Evolutionary conservation across 2,329 filamentous ascomycete species (phyloP).

Genomic region (Elsinoe batatas): DNA sequence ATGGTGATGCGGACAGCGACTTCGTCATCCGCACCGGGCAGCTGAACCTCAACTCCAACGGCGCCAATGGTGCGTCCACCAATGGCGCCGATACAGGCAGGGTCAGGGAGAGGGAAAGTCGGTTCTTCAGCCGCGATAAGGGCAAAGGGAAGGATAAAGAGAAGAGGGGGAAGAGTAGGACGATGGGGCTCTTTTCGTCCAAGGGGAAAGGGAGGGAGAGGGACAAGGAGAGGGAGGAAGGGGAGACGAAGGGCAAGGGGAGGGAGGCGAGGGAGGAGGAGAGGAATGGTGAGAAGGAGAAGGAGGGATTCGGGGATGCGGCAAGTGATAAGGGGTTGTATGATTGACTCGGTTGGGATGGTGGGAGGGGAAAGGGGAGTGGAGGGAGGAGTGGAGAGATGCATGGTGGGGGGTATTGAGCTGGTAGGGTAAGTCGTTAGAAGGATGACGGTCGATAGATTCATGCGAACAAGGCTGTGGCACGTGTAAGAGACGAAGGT

Average conservation of each 20-base stretch:
- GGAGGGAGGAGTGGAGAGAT: neutral
- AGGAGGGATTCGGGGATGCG: slow-evolving; percentile 31
- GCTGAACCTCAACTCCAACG: slow-evolving; percentile 21
- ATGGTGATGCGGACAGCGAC: slow-evolving; percentile 26
- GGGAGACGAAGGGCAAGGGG: slow-evolving; percentile 27
- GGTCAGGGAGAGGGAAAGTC: slow-evolving; percentile 2
- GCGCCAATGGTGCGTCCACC: slow-evolving; percentile 12
- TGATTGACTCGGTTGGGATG: slow-evolving; percentile 3
- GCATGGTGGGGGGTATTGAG: slow-evolving; percentile 1
- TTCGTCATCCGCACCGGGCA: slow-evolving; percentile 34
- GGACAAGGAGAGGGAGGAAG: neutral
- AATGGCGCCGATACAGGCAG: neutral
- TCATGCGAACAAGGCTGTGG: no score
- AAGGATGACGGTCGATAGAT: no score
- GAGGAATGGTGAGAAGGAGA: slow-evolving; percentile 23
- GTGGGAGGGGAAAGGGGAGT: neutral
- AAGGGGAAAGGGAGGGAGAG: slow-evolving; percentile 3
- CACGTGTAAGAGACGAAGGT: no score
- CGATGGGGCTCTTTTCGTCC: neutral
- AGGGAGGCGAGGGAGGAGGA: slow-evolving; percentile 25
- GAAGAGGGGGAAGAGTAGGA: slow-evolving; percentile 20
- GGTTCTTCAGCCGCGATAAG: slow-evolving; percentile 8
- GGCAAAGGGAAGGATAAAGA: slow-evolving; percentile 25
- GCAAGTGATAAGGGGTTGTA: slow-evolving; percentile 25
- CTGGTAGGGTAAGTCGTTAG: no score